Evolutionary conservation across 148 eudicot species (phyloP).

Genomic region (Camellia sinensis): DNA sequence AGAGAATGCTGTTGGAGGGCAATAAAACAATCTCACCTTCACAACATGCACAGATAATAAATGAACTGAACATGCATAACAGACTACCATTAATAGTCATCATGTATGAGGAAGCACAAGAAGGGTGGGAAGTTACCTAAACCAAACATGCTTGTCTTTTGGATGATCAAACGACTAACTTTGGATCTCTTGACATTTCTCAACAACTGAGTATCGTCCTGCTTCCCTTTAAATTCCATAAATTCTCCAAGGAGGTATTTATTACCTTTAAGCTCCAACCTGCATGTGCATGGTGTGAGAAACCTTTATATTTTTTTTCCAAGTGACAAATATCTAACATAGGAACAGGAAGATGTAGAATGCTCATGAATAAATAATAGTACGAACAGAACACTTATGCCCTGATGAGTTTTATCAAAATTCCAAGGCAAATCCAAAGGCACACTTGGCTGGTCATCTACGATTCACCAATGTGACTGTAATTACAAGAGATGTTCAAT

Average conservation of each 20-base stretch:
- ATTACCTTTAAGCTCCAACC: conserved; percentile 79
- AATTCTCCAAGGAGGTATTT: conserved; percentile 76
- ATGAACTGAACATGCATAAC: neutral
- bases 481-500: neutral
- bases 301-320: conserved; percentile 8
- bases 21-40: neutral
- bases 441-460: neutral
- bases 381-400: conserved; percentile 6
- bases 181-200: conserved; percentile 77
- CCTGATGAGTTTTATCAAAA: neutral
- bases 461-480: neutral
- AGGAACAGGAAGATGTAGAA: neutral
- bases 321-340: neutral
- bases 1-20: neutral
- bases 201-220: conserved; percentile 64
- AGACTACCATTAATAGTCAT: neutral
- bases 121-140: conserved; percentile 44
- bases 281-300: conserved; percentile 36
- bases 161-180: conserved; percentile 63
- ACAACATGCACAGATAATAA: neutral
- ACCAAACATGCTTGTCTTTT: conserved; percentile 87
- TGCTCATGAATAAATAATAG: too few species aligned
- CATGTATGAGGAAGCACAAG: neutral
- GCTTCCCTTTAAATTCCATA: conserved; percentile 84
- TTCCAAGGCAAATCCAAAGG: neutral